Evolutionary conservation across 2,329 filamentous ascomycete species (phyloP), one percentile per base, ranked within the genome.

Genomic region (Fusarium penzigii): DNA sequence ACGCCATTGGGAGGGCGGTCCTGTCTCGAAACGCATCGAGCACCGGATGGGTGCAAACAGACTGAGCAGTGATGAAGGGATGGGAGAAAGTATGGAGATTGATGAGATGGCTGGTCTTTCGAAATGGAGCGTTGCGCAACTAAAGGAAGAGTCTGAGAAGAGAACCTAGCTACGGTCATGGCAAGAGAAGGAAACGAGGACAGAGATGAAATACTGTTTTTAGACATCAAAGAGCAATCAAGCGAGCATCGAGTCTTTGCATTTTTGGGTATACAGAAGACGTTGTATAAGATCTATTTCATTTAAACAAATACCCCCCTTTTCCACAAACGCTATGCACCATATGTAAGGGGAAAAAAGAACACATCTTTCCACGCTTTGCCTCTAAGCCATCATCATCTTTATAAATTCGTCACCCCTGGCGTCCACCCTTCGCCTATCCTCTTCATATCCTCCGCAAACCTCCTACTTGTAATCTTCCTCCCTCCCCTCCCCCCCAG

Each of bases 381-480:
- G n/a, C n/a, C n/a, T n/a, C n/a, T n/a, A n/a, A n/a, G n/a, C n/a
- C n/a, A n/a, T n/a, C n/a, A n/a, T n/a, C n/a, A n/a, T 16, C 16
- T 52, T 36, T 69, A 90, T 53, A 89, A 71, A 54, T 62, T 81
- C 54, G 78, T 77, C 45, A 89, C 77, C 9, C 91, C 91, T 1
- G 92, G 90, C 51, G 81, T 82, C 92, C 94, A 99, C 1, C 75
- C 75, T 66, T 93, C 89, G 34, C 92, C 94, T 70, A 99, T 94
- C 61, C 88, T 80, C 69, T 88, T 85, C 69, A 99, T 87, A 65
- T 97, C 92, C 14, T 85, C 83, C 46, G 85, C 81, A 70, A 99
- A 99, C 68, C 78, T 85, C 62, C 81, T 83, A 70, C 92, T 96
- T 47, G 84, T 88, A 60, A 97, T 97, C 67, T 87, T 86, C 69